Conservation (phyloP, 2,329 filamentous ascomycete genomes). For the Aspergillus nomiae region DNA sequence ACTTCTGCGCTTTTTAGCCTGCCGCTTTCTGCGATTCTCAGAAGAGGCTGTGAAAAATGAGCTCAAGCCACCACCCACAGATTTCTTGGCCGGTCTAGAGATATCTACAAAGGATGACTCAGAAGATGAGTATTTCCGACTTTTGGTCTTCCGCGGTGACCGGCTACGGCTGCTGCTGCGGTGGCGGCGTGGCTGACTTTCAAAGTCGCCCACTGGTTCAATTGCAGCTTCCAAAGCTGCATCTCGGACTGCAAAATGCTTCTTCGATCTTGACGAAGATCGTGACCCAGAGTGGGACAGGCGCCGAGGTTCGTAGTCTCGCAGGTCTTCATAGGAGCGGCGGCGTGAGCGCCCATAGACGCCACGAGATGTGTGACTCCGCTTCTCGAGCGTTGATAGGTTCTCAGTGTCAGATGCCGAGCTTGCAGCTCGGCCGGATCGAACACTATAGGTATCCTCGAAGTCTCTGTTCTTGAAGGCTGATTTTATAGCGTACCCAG, state of each 20-base stretch:
- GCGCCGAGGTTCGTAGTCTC: conserved; percentile 27
- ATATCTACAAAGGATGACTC: conserved; percentile 67
- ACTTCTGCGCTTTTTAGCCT: conserved; percentile 48
- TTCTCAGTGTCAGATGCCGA: conserved; percentile 32
- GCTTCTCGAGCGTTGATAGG: conserved; percentile 31
- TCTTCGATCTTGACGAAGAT: conserved; percentile 33
- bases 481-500: conserved; percentile 58
- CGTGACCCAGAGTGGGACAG: conserved; percentile 45
- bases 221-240: conserved; percentile 42
- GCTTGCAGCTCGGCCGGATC: conserved; percentile 50
- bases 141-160: conserved; percentile 36
- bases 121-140: conserved; percentile 50
- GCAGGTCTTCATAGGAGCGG: conserved; percentile 30
- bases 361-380: conserved; percentile 48
- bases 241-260: conserved; percentile 33
- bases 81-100: conserved; percentile 56
- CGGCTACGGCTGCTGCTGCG: conserved; percentile 21
- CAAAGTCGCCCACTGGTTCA: conserved; percentile 30
- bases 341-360: conserved; percentile 34
- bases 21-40: conserved; percentile 54
- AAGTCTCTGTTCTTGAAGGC: conserved; percentile 58
- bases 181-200: conserved; percentile 28
- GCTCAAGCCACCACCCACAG: conserved; percentile 57
- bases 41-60: conserved; percentile 66
- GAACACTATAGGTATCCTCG: conserved; percentile 62